Conservation (phyloP, 2,329 filamentous ascomycete genomes). For the Mycosphaerelloides madeirae region DNA sequence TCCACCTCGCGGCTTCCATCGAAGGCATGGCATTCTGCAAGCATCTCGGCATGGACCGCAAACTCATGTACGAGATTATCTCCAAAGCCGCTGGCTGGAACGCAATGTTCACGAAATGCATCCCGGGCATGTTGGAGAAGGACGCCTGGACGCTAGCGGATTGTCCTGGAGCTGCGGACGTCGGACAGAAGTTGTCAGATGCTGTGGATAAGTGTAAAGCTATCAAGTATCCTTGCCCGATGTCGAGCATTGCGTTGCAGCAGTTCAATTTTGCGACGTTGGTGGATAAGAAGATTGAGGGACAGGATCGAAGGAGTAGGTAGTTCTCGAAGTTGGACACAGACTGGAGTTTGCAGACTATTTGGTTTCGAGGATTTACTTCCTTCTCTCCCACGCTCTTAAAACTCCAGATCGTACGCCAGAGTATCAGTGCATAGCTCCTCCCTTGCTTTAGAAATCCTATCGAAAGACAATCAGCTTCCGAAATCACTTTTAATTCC, state of each 20-base stretch:
- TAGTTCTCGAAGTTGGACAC: no score
- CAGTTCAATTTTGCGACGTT: slow-evolving; percentile 32
- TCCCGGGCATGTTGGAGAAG: slow-evolving; percentile 33
- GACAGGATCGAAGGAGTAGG: slow-evolving; percentile 14
- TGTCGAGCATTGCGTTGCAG: slow-evolving; percentile 33
- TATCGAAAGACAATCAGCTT: slow-evolving; percentile 1
- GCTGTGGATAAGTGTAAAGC: slow-evolving; percentile 39
- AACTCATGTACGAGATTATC: slow-evolving; percentile 45
- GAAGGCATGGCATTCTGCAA: slow-evolving; percentile 47
- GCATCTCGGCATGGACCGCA: slow-evolving; percentile 41
- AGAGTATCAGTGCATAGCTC: slow-evolving; percentile 19
- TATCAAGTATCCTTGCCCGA: slow-evolving; percentile 32
- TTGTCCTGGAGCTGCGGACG: slow-evolving; percentile 36
- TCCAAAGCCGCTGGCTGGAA: slow-evolving; percentile 46
- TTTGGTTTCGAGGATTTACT: no score
- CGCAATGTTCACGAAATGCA: slow-evolving; percentile 39
- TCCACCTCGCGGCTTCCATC: slow-evolving; percentile 47
- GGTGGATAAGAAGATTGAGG: slow-evolving; percentile 17
- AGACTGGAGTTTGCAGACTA: no score
- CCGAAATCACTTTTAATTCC: not conserved
- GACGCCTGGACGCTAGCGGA: slow-evolving; percentile 33
- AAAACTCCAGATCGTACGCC: slow-evolving; percentile 23
- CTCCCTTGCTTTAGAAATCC: slow-evolving; percentile 19
- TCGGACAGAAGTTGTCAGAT: slow-evolving; percentile 35
- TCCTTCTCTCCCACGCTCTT: not conserved